Evolutionary conservation across 2,329 filamentous ascomycete genomes (phyloP).

Genomic region (Zymoseptoria crescenta): DNA sequence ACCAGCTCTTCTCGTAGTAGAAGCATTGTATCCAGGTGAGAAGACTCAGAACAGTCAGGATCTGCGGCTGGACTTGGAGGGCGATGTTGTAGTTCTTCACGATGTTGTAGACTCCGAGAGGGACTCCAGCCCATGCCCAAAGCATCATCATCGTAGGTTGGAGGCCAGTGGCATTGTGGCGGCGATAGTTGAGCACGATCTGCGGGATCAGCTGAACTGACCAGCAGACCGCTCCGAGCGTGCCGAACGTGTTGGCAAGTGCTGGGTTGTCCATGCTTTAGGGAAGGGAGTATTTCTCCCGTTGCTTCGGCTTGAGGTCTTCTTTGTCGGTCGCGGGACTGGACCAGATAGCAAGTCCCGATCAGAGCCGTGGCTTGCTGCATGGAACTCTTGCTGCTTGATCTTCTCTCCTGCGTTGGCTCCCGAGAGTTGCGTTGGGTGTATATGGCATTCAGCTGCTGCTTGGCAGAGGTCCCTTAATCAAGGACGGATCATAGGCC

Average conservation of each 20-base stretch:
- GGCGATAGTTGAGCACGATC: conserved; percentile 59
- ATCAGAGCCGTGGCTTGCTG: neutral
- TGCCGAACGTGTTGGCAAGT: conserved; percentile 50
- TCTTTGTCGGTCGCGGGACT: neutral
- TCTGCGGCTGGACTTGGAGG: conserved; percentile 48
- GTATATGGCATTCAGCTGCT: neutral
- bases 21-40: conserved; percentile 50
- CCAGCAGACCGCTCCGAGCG: conserved; percentile 57
- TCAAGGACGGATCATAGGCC: neutral
- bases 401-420: neutral
- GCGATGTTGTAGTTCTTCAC: conserved; percentile 47
- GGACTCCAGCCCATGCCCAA: conserved; percentile 61
- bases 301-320: neutral
- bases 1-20: conserved; percentile 52
- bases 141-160: conserved; percentile 66
- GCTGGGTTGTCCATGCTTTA: conserved; percentile 11
- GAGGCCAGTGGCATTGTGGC: conserved; percentile 58
- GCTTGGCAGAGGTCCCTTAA: neutral
- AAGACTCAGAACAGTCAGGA: conserved; percentile 46
- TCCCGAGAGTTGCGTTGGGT: no score
- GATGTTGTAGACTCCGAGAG: conserved; percentile 56
- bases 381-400: neutral
- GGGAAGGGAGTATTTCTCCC: neutral
- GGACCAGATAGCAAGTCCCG: neutral
- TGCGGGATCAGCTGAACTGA: conserved; percentile 63